Base-by-base conservation (phyloP, 2,329 filamentous ascomycete species). In the Tolypocladium nubicola region DNA sequence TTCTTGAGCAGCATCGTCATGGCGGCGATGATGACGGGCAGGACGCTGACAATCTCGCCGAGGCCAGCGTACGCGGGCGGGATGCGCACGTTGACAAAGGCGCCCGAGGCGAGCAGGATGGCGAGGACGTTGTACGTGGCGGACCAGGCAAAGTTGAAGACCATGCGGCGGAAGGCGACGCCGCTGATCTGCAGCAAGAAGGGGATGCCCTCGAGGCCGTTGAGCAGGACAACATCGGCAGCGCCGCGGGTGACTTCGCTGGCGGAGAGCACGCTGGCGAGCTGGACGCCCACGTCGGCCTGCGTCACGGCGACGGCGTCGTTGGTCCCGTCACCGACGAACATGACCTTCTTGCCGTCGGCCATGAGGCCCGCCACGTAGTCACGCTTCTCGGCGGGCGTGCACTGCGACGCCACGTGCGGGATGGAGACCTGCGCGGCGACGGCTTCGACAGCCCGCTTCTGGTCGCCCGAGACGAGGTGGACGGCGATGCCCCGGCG, bases 271-370 rank as follows among this genome's bases (percentile, higher is more conserved):
- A 70, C 75, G 57, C 75, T 73, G 58, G 76, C 76, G 60, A 87
- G 75, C 58, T 85, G 80, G 0, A 85, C 74, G 40, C 83, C 84
- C n/a, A 87, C 73, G 41, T 79, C 73, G 30, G 85, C 82, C 62
- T 81, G 77, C 3, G 82, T 79, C 4, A 87, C 74, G 1, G 84
- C 84, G 5, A 80, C 74, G 0, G 84, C 81, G 63, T 87, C 84
- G 64, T 87, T 87, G 9, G 81, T 84, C 13, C 84, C 84, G 62
- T 87, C 84, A 38, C 84, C 84, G 45, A 79, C 75, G 68, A 87
- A 87, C 56, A 86, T 69, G 56, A 83, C 76, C 30, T 50, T 57
- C 35, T 63, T 65, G n/a, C 61, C 63, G 21, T 61, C 35, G 21
- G 59, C 59, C 55, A 74, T 71, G 50, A 79, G 67, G 1, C 56